Base-by-base conservation (phyloP, 2,329 filamentous ascomycete genomes). In the Fusarium sp. region DNA sequence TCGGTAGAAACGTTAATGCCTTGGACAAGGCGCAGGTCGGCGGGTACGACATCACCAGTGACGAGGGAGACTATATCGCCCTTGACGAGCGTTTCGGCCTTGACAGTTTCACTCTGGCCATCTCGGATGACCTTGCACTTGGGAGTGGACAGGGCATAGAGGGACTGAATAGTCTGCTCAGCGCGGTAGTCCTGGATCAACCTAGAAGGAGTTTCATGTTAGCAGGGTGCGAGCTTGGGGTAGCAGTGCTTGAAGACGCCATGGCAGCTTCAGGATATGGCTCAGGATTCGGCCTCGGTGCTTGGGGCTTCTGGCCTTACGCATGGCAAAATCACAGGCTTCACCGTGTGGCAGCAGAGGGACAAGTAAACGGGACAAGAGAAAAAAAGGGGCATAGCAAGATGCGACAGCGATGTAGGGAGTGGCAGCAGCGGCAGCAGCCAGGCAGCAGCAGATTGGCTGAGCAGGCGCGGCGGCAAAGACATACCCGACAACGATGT, bases 1-100 rank as follows among this genome's bases (percentile, higher is more conserved):
- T 97, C 93, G 72, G 92, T 92, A 58, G 92, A 92, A 67, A 94
- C 84, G 80, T 95, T 95, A 82, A 94, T 90, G 65, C 88, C 89
- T 71, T 92, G 87, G 70, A 92, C 81, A 22, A 91, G 83, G 70
- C 91, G 88, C 58, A 93, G 83, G 81, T 94, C 92, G 36, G 92
- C 92, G 6, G 92, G 91, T 38, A 93, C 87, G 56, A 92, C 90
- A 79, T 93, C 92, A 72, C 92, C 92, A 46, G 89, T 91, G 72
- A 84, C 87, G 72, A 91, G 86, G 61, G 85, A 82, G 67, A 91
- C 89, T 58, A 94, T 81, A 73, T 94, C 92, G 62, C 92, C 93
- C 60, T 87, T 87, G 49, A 93, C 91, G 40, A 93, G 84, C 14
- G 81, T 82, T 74, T 89, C 87, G 12, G 87, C 88, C 82, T 87